Percentiles rank a stretch among this genome's conserved stretches.
Conservation (phyloP, 2,329 filamentous ascomycete genomes). For the Cladosporium sp. region DNA sequence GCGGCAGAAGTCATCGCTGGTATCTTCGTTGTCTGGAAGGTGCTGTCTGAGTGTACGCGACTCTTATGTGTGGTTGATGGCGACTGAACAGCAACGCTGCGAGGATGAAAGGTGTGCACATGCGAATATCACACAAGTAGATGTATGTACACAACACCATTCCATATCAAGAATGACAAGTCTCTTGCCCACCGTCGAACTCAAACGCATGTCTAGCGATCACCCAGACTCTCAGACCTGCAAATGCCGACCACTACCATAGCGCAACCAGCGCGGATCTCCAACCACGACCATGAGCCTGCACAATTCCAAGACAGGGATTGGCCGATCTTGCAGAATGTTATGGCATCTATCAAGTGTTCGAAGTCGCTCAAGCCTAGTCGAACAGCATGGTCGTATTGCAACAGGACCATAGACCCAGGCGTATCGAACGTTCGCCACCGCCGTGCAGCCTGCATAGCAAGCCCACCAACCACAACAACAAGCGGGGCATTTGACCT, state of each 20-base stretch:
- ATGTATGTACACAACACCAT: neutral
- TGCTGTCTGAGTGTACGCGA: neutral
- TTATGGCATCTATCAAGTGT: neutral
- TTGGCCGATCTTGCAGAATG: neutral
- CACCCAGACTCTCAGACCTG: neutral
- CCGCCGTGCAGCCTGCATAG: neutral
- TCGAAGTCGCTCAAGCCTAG: neutral
- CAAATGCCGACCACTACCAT: neutral
- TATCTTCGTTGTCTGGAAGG: neutral
- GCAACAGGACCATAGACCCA: neutral
- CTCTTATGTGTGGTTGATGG: neutral
- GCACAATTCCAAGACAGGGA: neutral
- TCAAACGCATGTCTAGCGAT: neutral
- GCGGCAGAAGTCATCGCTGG: neutral
- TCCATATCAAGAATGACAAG: neutral
- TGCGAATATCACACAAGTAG: neutral
- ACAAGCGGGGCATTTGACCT: neutral
- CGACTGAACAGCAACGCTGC: neutral
- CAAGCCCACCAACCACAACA: neutral
- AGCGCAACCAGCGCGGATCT: neutral
- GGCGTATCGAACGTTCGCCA: neutral
- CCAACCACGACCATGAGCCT: neutral
- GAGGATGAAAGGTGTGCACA: neutral
- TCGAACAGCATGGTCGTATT: neutral
- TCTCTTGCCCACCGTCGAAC: neutral